phyloP scores from a whole-genome alignment of 1,139 yeast species.

The Debaryomycetaceae sp. region DNA sequence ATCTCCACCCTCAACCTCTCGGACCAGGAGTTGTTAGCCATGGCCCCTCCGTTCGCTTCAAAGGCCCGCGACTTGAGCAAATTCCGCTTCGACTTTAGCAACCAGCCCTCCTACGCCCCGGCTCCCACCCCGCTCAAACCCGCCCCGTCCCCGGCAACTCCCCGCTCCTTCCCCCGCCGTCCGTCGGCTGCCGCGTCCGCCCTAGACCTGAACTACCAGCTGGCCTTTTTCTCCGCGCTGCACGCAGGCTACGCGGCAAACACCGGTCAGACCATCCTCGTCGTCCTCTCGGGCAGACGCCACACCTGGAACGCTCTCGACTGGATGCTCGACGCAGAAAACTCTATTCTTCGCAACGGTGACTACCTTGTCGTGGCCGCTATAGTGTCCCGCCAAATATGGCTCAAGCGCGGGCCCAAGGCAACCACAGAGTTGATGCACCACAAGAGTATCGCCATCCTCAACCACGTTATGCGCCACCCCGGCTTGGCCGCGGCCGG shows the following conservation, averaged over 20 bases:
- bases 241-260: slow-evolving; percentile 16
- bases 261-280: slow-evolving; percentile 22
- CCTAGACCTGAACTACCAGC: slow-evolving; percentile 31
- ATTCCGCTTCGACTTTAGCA: slow-evolving; percentile 29
- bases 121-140: slow-evolving; percentile 4
- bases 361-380: slow-evolving; percentile 30
- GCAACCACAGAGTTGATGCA: slow-evolving; percentile 6
- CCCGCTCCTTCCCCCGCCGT: background rate
- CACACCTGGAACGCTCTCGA: slow-evolving; percentile 38
- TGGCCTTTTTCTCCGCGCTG: slow-evolving; percentile 28
- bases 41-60: slow-evolving; percentile 44
- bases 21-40: slow-evolving; percentile 48
- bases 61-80: slow-evolving; percentile 23
- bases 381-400: slow-evolving; percentile 20
- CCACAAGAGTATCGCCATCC: slow-evolving; percentile 27
- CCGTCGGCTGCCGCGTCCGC: slow-evolving; percentile 1
- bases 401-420: slow-evolving; percentile 9
- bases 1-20: slow-evolving; percentile 57
- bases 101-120: slow-evolving; percentile 8
- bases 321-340: slow-evolving; percentile 19
- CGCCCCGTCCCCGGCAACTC: slow-evolving; percentile 1
- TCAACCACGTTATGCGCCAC: slow-evolving; percentile 26
- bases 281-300: slow-evolving; percentile 28
- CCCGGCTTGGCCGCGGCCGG: slow-evolving; percentile 10
- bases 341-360: slow-evolving; percentile 22